Evolutionary conservation across 495 filamentous ascomycete genomes (phyloP).

Genomic region (Amphirosellinia nigrospora): DNA sequence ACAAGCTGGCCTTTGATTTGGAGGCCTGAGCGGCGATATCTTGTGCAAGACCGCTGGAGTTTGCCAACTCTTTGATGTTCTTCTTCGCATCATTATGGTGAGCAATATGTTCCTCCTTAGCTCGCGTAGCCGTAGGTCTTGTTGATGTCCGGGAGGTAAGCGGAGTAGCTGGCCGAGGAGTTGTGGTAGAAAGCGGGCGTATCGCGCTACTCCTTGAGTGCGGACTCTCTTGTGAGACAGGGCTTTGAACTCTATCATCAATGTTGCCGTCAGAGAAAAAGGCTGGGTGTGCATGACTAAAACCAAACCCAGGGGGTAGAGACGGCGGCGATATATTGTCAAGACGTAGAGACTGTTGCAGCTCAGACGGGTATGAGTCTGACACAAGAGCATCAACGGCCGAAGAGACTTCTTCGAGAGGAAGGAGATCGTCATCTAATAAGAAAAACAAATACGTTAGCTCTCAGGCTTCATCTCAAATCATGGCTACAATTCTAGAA

Average conservation of each 20-base stretch:
- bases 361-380: conserved; percentile 45
- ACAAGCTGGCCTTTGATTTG: conserved; percentile 41
- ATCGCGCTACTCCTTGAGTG: conserved; percentile 19
- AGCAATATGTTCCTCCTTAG: conserved; percentile 33
- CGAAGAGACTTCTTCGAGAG: conserved; percentile 57
- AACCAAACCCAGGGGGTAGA: conserved; percentile 70
- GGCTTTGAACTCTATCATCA: conserved; percentile 29
- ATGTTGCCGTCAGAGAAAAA: conserved; percentile 17
- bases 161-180: conserved; percentile 38
- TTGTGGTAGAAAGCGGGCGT: conserved; percentile 24
- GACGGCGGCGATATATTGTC: conserved; percentile 57
- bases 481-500: conserved; percentile 33
- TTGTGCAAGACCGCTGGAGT: conserved; percentile 52
- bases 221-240: conserved; percentile 23
- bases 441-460: conserved; percentile 42
- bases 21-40: conserved; percentile 52
- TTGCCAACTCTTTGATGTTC: conserved; percentile 52
- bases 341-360: conserved; percentile 52
- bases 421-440: conserved; percentile 56
- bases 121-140: conserved; percentile 26
- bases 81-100: conserved; percentile 51
- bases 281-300: conserved; percentile 61
- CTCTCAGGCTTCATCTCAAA: conserved; percentile 36
- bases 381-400: conserved; percentile 65
- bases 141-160: conserved; percentile 22